phyloP scores from a whole-genome alignment of 768 basidiomycete genomes.

The Leucocoprinus birnbaumii region DNA sequence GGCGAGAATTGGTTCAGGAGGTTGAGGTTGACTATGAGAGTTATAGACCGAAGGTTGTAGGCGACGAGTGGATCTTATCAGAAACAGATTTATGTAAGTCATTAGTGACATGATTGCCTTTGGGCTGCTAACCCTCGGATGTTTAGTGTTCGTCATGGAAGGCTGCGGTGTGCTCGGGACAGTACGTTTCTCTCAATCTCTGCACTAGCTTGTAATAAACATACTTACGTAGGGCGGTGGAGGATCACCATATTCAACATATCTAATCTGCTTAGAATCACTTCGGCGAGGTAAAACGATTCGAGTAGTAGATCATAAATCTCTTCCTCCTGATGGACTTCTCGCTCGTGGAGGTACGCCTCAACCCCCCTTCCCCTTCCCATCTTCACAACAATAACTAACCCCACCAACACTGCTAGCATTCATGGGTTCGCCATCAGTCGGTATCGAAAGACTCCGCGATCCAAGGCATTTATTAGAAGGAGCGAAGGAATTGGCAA shows the following conservation, averaged over 20 bases:
- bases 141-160: conserved; percentile 53
- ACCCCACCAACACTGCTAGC: conserved; percentile 17
- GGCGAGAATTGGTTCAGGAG: background rate
- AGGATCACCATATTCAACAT: conserved; percentile 52
- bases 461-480: conserved; percentile 21
- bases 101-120: no score
- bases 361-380: background rate
- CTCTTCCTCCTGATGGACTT: conserved; percentile 38
- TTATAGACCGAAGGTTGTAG: conserved; percentile 35
- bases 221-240: conserved; percentile 45
- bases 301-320: conserved; percentile 41
- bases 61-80: conserved; percentile 40
- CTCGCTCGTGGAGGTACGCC: conserved; percentile 24
- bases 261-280: conserved; percentile 48
- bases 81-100: conserved; percentile 39
- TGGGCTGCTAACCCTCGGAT: background rate
- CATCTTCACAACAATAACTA: no score
- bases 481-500: conserved; percentile 25
- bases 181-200: conserved; percentile 13
- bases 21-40: conserved; percentile 24
- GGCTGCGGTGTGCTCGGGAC: conserved; percentile 63
- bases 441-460: conserved; percentile 24
- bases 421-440: conserved; percentile 40
- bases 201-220: background rate
- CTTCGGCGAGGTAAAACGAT: conserved; percentile 45